Evolutionary conservation across 305 asterid genomes (phyloP).

Genomic region (Fraxinus angustifolia): DNA sequence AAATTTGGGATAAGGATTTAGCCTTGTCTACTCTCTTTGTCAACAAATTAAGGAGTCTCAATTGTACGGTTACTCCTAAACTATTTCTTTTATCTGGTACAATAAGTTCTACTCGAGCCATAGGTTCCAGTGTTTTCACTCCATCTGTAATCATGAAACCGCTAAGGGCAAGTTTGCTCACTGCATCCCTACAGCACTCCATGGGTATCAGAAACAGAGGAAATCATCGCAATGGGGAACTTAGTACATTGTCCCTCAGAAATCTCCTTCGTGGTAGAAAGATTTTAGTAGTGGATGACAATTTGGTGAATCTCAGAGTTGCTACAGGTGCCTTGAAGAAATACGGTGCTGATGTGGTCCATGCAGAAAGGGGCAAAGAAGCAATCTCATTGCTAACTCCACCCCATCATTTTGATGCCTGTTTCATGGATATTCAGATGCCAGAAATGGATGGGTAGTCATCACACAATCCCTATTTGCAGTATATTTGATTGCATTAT

Average conservation of each 20-base stretch:
- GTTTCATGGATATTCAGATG: slow-evolving; percentile 99
- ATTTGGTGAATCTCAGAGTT: slow-evolving; percentile 79
- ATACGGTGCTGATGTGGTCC: slow-evolving; percentile 91
- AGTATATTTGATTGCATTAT: not conserved
- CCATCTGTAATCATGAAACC: slow-evolving; percentile 72
- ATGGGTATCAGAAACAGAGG: slow-evolving; percentile 63
- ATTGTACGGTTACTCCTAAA: slow-evolving; percentile 37
- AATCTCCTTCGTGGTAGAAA: slow-evolving; percentile 73
- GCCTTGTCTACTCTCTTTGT: slow-evolving; percentile 27
- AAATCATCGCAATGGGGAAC: slow-evolving; percentile 48
- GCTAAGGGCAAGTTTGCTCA: slow-evolving; percentile 77
- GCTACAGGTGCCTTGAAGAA: slow-evolving; percentile 81
- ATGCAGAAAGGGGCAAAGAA: slow-evolving; percentile 69
- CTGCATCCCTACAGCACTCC: slow-evolving; percentile 76
- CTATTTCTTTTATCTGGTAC: slow-evolving; percentile 61
- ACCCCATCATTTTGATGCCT: slow-evolving; percentile 86
- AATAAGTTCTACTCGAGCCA: slow-evolving; percentile 29
- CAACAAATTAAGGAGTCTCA: slow-evolving; percentile 27
- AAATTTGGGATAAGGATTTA: slow-evolving; percentile 59
- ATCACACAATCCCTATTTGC: not conserved
- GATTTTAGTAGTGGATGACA: slow-evolving; percentile 86
- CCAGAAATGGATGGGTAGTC: slow-evolving; percentile 97
- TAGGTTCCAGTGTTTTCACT: slow-evolving; percentile 25
- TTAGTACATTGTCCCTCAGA: slow-evolving; percentile 44
- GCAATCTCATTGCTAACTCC: slow-evolving; percentile 67